These are phyloP conservation scores for Elsinoe fawcettii DNA, from an alignment of 2,329 filamentous ascomycete genomes.

Conservation along the genomic window DNA sequence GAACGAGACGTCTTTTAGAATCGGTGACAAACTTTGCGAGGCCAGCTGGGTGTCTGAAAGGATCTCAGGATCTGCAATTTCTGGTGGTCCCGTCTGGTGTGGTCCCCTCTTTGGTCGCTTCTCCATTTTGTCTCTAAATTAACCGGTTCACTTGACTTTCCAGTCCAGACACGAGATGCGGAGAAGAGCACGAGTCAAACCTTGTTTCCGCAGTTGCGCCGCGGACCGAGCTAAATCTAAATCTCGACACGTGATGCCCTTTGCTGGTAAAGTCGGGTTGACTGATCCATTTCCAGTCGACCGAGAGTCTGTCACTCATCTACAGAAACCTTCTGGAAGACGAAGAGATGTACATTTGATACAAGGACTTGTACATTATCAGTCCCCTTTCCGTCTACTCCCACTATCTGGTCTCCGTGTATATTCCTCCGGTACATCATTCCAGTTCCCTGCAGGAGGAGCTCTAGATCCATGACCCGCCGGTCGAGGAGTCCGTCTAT, in stretches of 20 bases:
- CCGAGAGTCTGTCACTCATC: background rate
- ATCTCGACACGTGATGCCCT: background rate
- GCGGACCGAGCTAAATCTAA: conserved; percentile 8
- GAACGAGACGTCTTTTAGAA: background rate
- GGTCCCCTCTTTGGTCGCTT: conserved; percentile 12
- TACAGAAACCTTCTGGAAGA: background rate
- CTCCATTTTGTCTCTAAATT: conserved; percentile 11
- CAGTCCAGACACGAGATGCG: conserved; percentile 2
- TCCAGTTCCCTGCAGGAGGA: conserved; percentile 36
- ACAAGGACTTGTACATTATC: background rate
- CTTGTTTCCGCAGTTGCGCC: background rate
- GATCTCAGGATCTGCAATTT: conserved; percentile 11
- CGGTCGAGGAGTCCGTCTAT: conserved; percentile 19
- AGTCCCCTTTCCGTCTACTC: conserved; percentile 27
- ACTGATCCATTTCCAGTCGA: background rate
- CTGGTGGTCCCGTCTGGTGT: background rate
- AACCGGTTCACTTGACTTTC: background rate
- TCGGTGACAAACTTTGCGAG: background rate
- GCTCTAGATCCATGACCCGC: conserved; percentile 20
- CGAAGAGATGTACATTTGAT: background rate
- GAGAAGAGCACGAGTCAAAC: background rate
- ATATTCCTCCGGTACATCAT: conserved; percentile 43
- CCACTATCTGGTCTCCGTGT: conserved; percentile 23
- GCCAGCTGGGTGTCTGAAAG: background rate
- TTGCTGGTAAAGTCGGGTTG: too few relatives aligned